These are phyloP conservation scores for Actinomortierella ambigua DNA, from an alignment of 371 early-diverging fungal genomes.

Conservation along the genomic window DNA sequence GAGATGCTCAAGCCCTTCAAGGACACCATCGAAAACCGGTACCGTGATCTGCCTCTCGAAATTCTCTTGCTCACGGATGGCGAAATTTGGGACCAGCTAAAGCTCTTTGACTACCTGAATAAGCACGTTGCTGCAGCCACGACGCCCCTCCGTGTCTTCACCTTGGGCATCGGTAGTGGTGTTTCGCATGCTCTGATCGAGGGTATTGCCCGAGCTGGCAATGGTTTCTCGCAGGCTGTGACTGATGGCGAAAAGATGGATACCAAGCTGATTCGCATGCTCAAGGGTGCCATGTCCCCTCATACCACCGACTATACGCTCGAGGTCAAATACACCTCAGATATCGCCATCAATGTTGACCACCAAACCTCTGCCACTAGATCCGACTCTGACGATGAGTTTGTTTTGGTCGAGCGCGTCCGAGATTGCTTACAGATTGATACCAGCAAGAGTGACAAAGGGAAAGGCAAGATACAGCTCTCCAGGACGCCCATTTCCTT, in stretches of 20 bases:
- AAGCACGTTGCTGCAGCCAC: constrained; percentile 17
- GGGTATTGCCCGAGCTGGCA: constrained; percentile 50
- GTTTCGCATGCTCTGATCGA: constrained; percentile 56
- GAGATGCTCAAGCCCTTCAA: constrained; percentile 46
- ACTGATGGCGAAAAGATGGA: constrained; percentile 51
- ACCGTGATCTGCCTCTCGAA: constrained; percentile 47
- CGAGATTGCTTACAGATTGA: constrained; percentile 8
- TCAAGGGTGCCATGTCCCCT: constrained; percentile 53
- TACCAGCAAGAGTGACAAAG: constrained; percentile 3
- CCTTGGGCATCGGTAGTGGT: constrained; percentile 50
- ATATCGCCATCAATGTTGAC: constrained; percentile 13
- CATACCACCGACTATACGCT: constrained; percentile 49
- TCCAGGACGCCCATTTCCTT: constrained; percentile 24
- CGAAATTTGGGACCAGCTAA: constrained; percentile 46
- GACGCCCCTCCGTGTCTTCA: constrained; percentile 46
- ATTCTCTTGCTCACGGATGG: constrained; percentile 56
- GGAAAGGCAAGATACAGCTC: constrained; percentile 7
- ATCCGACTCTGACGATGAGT: constrained; percentile 7
- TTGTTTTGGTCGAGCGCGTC: constrained; percentile 16
- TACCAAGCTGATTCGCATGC: constrained; percentile 51
- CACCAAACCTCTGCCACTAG: background rate
- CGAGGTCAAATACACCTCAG: constrained; percentile 25
- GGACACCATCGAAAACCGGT: constrained; percentile 28
- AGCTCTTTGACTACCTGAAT: constrained; percentile 28
- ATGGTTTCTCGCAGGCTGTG: constrained; percentile 53